Conservation (phyloP, 163 green algal species). For the Scenedesmus sp. region DNA sequence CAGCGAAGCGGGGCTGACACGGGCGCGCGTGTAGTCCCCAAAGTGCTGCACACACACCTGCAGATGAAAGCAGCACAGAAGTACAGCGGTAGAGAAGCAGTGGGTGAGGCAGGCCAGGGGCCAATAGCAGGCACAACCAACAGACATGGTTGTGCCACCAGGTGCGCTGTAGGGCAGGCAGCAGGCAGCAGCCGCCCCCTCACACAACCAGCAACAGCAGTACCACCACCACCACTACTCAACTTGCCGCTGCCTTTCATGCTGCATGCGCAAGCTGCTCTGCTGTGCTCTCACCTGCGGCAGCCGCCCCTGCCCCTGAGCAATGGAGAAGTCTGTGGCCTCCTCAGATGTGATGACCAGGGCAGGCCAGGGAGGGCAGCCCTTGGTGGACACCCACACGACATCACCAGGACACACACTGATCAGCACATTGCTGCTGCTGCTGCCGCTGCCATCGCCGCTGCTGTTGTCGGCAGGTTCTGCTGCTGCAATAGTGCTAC, state of each 20-base stretch:
- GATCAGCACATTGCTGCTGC: neutral
- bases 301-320: neutral
- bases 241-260: neutral
- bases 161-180: neutral
- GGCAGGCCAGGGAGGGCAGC: slow-evolving; percentile 65
- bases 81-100: neutral
- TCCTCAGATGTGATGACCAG: slow-evolving; percentile 69
- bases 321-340: slow-evolving; percentile 26
- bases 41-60: slow-evolving; percentile 45
- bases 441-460: neutral
- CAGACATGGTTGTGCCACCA: neutral
- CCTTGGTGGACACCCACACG: slow-evolving; percentile 59
- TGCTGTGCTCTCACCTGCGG: slow-evolving; percentile 17
- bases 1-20: slow-evolving; percentile 20
- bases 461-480: neutral
- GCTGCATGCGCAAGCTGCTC: neutral
- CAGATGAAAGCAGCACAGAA: neutral
- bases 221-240: neutral
- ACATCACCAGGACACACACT: slow-evolving; percentile 56
- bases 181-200: neutral
- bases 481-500: no score
- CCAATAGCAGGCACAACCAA: neutral
- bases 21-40: slow-evolving; percentile 35
- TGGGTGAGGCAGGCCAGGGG: neutral
- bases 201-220: neutral